These are phyloP conservation scores for Gossypium gossypioides DNA, from an alignment of 441 rosid genomes.

Conservation along the genomic window DNA sequence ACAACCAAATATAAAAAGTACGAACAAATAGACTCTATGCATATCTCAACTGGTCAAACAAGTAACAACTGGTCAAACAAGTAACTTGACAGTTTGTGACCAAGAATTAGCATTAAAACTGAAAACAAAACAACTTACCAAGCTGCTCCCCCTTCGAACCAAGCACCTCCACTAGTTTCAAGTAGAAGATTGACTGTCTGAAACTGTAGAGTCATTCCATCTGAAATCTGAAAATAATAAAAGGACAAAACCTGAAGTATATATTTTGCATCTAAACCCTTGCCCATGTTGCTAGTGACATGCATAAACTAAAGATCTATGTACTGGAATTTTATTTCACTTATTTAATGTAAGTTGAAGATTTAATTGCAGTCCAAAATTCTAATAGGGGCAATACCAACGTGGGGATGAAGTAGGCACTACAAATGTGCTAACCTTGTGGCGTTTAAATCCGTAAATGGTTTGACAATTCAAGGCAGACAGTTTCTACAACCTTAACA, in stretches of 20 bases:
- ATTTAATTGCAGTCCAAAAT: neutral
- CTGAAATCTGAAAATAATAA: conserved; percentile 66
- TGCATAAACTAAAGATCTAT: neutral
- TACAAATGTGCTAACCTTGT: neutral
- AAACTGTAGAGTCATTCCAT: conserved; percentile 91
- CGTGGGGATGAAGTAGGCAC: neutral
- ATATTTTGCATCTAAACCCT: conserved; percentile 8
- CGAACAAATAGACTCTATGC: neutral
- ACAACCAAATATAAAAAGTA: neutral
- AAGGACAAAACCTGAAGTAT: conserved; percentile 10
- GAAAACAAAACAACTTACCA: conserved; percentile 45
- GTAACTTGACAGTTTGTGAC: neutral
- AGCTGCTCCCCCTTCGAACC: conserved; percentile 64
- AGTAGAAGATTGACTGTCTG: conserved; percentile 82
- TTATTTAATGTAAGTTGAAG: neutral
- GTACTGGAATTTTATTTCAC: neutral
- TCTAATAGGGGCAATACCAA: neutral
- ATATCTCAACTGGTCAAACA: neutral
- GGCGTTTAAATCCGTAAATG: neutral
- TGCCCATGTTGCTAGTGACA: neutral
- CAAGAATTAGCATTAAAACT: neutral
- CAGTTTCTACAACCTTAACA: neutral
- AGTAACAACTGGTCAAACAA: neutral
- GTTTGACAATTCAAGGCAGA: neutral
- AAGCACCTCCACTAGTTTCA: conserved; percentile 73